These are phyloP conservation scores for Asterella californica DNA, from an alignment of 225 moss, liverwort and hornwort genomes.

Conservation along the genomic window DNA sequence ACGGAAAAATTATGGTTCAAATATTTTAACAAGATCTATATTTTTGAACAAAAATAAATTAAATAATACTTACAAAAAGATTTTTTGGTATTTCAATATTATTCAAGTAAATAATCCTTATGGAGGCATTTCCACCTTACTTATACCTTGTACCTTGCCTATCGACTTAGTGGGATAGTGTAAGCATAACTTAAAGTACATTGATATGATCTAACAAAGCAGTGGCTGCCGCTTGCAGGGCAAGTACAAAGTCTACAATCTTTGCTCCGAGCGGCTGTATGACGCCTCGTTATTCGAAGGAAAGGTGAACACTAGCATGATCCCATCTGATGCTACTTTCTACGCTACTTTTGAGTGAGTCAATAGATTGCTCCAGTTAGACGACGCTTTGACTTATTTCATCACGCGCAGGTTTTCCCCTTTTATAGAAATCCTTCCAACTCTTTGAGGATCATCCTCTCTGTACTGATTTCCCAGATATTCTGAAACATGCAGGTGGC, in stretches of 20 bases:
- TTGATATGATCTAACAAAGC: not conserved
- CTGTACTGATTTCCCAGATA: not conserved
- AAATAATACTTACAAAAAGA: no score
- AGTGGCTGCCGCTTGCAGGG: constrained; percentile 44
- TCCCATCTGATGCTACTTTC: not conserved
- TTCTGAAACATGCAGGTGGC: constrained; percentile 55
- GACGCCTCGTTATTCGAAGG: constrained; percentile 97
- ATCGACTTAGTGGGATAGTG: no score
- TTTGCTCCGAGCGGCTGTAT: constrained; percentile 96
- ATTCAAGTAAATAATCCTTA: no score
- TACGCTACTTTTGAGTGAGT: not conserved
- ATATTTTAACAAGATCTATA: no score
- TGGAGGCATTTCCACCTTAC: no score
- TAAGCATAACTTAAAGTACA: no score
- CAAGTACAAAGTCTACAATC: constrained; percentile 98
- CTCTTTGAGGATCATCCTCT: not conserved
- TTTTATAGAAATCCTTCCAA: not conserved
- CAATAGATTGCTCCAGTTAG: not conserved
- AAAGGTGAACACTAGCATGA: constrained; percentile 50
- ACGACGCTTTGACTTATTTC: not conserved
- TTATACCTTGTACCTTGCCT: no score
- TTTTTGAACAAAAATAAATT: no score
- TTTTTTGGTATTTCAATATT: no score
- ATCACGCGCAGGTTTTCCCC: not conserved
- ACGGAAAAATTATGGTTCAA: no score